These are phyloP conservation scores for Oenanthe sinensis DNA, from an alignment of 129 eudicot genomes.

Conservation along the genomic window DNA sequence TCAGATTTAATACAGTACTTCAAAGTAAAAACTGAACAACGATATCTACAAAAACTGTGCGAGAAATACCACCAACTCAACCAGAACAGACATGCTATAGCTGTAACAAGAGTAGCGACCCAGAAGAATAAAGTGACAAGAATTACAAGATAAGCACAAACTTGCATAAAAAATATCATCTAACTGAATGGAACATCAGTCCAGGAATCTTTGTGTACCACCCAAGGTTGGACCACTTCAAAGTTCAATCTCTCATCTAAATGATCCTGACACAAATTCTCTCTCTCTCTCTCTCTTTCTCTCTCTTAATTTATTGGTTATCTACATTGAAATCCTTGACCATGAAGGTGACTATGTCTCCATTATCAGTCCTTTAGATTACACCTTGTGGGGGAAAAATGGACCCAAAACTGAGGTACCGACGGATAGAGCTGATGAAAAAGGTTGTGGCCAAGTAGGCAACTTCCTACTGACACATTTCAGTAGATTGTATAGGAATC, in stretches of 20 bases:
- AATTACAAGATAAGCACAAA: constrained; percentile 3
- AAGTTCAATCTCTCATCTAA: constrained; percentile 6
- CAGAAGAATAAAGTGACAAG: background rate
- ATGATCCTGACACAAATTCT: constrained; percentile 12
- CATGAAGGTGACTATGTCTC: constrained; percentile 32
- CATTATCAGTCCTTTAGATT: constrained; percentile 29
- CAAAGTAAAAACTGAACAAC: background rate
- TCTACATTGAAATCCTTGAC: constrained; percentile 27
- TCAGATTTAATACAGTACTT: background rate
- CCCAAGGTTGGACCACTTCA: constrained; percentile 19
- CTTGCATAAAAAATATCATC: constrained; percentile 4
- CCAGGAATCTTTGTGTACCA: constrained; percentile 18
- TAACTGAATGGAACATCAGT: constrained; percentile 1
- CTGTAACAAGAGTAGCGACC: background rate
- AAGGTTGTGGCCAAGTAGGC: constrained; percentile 24
- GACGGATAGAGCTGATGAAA: constrained; percentile 8
- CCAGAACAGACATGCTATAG: background rate
- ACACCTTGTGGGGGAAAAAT: constrained; percentile 14
- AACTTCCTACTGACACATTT: background rate
- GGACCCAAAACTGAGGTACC: constrained; percentile 20
- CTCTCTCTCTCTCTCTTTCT: constrained; percentile 19
- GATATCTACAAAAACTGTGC: background rate
- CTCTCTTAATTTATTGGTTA: constrained; percentile 25
- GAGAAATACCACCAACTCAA: background rate
- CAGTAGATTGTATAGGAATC: constrained; percentile 20